Base-by-base conservation (phyloP, 345 rosid genomes). In the Anacardium occidentale region DNA sequence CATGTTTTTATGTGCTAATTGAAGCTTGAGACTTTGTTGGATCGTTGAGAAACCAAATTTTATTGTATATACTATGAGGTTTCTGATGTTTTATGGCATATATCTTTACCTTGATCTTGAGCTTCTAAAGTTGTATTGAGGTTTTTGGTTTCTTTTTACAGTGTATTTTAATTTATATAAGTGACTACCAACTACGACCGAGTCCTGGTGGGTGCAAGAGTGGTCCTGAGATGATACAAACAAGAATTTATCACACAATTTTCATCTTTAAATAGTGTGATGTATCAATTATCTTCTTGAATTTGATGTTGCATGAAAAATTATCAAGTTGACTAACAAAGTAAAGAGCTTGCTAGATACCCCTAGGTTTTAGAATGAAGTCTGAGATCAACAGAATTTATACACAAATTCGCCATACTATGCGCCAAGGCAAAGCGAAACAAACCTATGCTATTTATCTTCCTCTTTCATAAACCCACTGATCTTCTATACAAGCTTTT, bases 1-100 rank as follows among this genome's bases (percentile, higher is more conserved):
- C 48, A 1, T 54, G 69, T 76, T 26, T n/a, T 42, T 55, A 20
- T 74, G 68, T 47, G 22, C 64, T 9, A 71, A 74, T 68, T 68
- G 20, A 21, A 69, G 69, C 70, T 64, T 48, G 56, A 59, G 42
- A 47, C 29, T 62, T 60, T 78, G 63, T 50, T 40, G 64, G 73
- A 64, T 72, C 37, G 44, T 52, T 45, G 52, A 57, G 72, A 57
- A 44, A 34, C 50, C 71, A 37, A 69, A 50, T 69, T 58, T 52
- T 29, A 54, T 15, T 79, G 83, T 79, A 74, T 68, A 82, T 76
- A 75, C 72, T 70, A 62, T 69, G 75, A 67, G 64, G 64, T 73
- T 59, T 61, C 42, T 66, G 73, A 59, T 78, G 73, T 73, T 58
- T 7, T 44, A 60, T 72, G 76, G 78, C 71, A 45, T 68, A 47